Conservation (phyloP, 116 monocot species). For the Posidonia oceanica region DNA sequence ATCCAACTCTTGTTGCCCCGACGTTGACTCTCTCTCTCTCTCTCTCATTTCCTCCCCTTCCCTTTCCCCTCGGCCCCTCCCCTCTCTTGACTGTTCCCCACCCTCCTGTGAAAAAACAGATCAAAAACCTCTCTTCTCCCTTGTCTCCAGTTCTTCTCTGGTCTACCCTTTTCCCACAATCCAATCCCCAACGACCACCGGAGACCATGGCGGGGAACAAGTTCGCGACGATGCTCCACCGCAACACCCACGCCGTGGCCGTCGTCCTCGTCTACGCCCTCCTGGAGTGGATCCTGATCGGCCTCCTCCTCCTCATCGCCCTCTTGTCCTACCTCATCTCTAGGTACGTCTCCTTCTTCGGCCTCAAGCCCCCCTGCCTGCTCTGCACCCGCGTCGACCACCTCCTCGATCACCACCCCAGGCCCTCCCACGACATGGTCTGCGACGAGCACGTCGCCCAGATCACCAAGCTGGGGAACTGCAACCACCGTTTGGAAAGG, state of each 20-base stretch:
- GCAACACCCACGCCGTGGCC: constrained; percentile 15
- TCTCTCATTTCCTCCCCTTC: no score
- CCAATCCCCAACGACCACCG: no score
- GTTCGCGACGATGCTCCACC: constrained; percentile 21
- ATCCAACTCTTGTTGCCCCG: no score
- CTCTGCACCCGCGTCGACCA: constrained; percentile 64
- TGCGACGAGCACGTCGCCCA: constrained; percentile 50
- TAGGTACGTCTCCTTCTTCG: constrained; percentile 51
- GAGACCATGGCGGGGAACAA: constrained; percentile 14
- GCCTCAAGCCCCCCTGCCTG: constrained; percentile 55
- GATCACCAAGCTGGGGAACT: constrained; percentile 33
- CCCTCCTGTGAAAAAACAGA: no score
- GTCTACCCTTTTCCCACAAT: no score
- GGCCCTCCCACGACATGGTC: constrained; percentile 14
- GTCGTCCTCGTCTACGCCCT: constrained; percentile 42
- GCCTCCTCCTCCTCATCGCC: constrained; percentile 56
- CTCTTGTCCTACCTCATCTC: constrained; percentile 51
- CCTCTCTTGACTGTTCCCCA: no score
- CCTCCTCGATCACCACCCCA: constrained; percentile 22
- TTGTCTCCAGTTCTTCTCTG: no score
- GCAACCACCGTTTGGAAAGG: constrained; percentile 12
- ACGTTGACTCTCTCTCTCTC: no score
- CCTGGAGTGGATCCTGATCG: constrained; percentile 68
- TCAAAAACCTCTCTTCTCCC: no score
- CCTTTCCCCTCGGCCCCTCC: no score